Conservation (phyloP, 345 rosid species). For the Eucalyptus grandis region DNA sequence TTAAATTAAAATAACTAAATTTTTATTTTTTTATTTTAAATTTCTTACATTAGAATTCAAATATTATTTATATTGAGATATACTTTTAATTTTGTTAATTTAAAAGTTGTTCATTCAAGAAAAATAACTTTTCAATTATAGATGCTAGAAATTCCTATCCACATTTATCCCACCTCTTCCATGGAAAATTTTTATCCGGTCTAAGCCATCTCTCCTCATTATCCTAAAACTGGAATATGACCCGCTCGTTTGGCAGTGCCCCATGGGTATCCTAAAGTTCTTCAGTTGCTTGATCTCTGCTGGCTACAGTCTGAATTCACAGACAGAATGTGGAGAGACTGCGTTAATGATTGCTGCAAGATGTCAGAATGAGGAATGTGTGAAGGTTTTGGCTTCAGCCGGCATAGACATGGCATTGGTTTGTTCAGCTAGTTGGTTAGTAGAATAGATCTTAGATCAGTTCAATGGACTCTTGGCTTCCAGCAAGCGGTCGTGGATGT, state of each 20-base stretch:
- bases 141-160: too few relatives aligned
- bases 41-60: too few relatives aligned
- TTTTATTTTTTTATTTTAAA: too few relatives aligned
- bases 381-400: constrained; percentile 22
- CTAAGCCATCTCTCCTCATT: too few relatives aligned
- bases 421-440: constrained; percentile 22
- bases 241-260: constrained; percentile 46
- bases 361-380: constrained; percentile 26
- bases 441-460: constrained; percentile 16
- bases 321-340: constrained; percentile 37
- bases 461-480: constrained; percentile 27
- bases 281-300: constrained; percentile 18
- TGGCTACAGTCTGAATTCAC: constrained; percentile 32
- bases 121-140: too few relatives aligned
- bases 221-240: constrained; percentile 6
- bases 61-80: too few relatives aligned
- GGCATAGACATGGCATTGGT: constrained; percentile 48
- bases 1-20: too few relatives aligned
- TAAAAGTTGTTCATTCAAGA: too few relatives aligned
- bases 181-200: too few relatives aligned
- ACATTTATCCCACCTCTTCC: too few relatives aligned
- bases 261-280: constrained; percentile 19
- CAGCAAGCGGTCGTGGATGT: constrained; percentile 25
- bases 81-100: too few relatives aligned
- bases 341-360: constrained; percentile 43